These are phyloP conservation scores for Isabelozyma rhagii DNA, from an alignment of 805 yeast species.

Conservation along the genomic window DNA sequence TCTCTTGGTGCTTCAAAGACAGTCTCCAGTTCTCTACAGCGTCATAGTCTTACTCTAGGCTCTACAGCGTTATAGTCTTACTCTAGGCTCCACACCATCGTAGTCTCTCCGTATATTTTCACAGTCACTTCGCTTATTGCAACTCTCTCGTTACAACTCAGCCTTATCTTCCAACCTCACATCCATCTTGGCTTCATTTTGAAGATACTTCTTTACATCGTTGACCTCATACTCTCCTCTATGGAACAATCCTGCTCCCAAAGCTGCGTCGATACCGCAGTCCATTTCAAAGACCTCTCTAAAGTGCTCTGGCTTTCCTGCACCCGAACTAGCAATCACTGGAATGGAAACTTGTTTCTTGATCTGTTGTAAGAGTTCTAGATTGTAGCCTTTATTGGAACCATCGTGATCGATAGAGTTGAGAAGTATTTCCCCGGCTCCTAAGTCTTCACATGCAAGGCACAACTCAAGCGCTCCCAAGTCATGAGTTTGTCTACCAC, in stretches of 20 bases:
- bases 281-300: constrained; percentile 73
- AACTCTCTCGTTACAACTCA: constrained; percentile 12
- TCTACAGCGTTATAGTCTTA: too few relatives aligned
- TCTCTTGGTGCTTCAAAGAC: too few relatives aligned
- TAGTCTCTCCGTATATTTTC: neutral
- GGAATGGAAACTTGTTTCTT: constrained; percentile 80
- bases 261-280: constrained; percentile 90
- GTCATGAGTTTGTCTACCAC: constrained; percentile 86
- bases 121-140: neutral
- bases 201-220: constrained; percentile 72
- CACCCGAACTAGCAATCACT: constrained; percentile 97
- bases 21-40: too few relatives aligned
- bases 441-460: constrained; percentile 83
- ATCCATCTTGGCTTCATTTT: constrained; percentile 51
- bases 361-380: constrained; percentile 77
- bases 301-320: constrained; percentile 91
- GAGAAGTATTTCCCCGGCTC: constrained; percentile 92
- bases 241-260: constrained; percentile 99
- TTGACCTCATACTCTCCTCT: constrained; percentile 87
- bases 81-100: too few relatives aligned
- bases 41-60: too few relatives aligned
- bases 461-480: constrained; percentile 90
- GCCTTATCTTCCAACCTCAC: constrained; percentile 62
- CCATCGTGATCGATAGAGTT: constrained; percentile 98
- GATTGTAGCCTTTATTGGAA: constrained; percentile 88